phyloP scores from a whole-genome alignment of 768 basidiomycete species.

The Multifurca ochricompacta region DNA sequence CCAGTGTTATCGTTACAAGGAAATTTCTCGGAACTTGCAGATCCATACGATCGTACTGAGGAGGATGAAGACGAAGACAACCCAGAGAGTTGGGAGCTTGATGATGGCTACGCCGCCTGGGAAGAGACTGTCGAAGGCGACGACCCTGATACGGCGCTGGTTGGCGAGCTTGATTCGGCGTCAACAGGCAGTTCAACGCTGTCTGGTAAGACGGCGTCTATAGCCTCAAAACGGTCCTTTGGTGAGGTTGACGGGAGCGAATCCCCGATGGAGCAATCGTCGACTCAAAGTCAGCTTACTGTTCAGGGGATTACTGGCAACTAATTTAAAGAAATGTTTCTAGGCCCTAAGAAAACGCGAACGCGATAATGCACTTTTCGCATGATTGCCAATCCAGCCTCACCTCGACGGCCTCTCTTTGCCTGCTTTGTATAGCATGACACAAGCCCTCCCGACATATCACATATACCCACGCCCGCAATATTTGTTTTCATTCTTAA shows the following conservation, averaged over 20 bases:
- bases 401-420: neutral
- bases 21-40: neutral
- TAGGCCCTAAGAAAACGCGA: conserved; percentile 14
- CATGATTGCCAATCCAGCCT: neutral
- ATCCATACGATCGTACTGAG: neutral
- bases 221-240: conserved; percentile 13
- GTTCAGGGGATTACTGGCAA: neutral
- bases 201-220: conserved; percentile 6
- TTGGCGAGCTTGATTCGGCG: conserved; percentile 8
- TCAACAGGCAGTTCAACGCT: conserved; percentile 14
- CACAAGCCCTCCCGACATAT: neutral
- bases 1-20: neutral
- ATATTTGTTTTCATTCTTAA: neutral
- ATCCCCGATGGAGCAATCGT: neutral
- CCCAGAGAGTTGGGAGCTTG: conserved; percentile 16
- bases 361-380: neutral
- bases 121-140: conserved; percentile 8
- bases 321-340: neutral
- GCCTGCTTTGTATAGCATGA: neutral
- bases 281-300: conserved; percentile 4
- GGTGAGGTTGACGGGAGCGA: conserved; percentile 4
- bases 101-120: conserved; percentile 11
- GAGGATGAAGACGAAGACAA: conserved; percentile 12
- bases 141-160: conserved; percentile 1
- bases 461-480: neutral